A percentile compares a stretch with the other conserved stretches of the same genome.
Evolutionary conservation across 2,329 filamentous ascomycete species (phyloP).

Genomic region (Clarireedia monteithiana): DNA sequence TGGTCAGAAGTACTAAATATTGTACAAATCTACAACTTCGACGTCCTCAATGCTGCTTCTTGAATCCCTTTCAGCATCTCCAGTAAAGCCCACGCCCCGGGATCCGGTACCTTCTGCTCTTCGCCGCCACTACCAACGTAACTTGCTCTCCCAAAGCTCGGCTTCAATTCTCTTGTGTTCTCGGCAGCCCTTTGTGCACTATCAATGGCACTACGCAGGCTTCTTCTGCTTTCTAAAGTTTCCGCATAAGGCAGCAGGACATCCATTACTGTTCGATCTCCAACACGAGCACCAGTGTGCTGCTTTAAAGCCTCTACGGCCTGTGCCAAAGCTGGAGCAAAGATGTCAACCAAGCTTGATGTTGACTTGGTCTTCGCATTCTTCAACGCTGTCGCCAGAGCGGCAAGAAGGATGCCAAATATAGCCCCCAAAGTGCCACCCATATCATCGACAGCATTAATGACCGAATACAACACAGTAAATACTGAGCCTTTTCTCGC

Average conservation of each 20-base stretch:
- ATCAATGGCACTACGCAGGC: conserved; percentile 10
- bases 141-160: neutral
- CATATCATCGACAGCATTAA: conserved; percentile 31
- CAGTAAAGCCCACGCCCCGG: neutral
- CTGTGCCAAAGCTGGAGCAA: conserved; percentile 16
- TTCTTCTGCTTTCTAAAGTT: conserved; percentile 29
- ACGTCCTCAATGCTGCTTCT: neutral
- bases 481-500: conserved; percentile 21
- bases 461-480: conserved; percentile 25
- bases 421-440: conserved; percentile 29
- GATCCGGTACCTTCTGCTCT: neutral
- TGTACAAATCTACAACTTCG: too few relatives aligned
- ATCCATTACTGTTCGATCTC: conserved; percentile 30
- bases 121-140: neutral
- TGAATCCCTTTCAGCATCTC: neutral
- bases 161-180: neutral
- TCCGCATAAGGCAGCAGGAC: conserved; percentile 26
- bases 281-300: conserved; percentile 25
- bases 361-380: too few relatives aligned
- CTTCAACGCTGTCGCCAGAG: conserved; percentile 13
- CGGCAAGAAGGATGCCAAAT: conserved; percentile 27
- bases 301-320: conserved; percentile 23
- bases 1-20: too few relatives aligned
- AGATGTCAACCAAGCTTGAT: conserved; percentile 11
- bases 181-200: too few relatives aligned